These are phyloP conservation scores for Chrysanthemum lavandulifolium DNA, from an alignment of 129 eudicot genomes.

Conservation along the genomic window DNA sequence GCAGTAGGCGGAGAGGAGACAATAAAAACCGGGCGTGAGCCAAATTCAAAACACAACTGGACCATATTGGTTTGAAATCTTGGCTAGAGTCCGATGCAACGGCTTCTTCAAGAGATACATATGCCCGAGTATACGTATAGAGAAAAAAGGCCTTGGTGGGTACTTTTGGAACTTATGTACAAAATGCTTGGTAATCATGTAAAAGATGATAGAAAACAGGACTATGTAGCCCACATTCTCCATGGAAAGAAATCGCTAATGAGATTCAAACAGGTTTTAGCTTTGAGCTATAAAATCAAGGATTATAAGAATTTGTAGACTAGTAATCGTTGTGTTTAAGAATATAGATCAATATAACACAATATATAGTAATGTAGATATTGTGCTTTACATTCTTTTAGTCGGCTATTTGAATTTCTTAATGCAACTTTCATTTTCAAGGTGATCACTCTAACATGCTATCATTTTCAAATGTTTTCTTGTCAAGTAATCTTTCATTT, in stretches of 20 bases:
- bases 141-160: constrained; percentile 55
- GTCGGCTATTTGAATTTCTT: constrained; percentile 17
- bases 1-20: constrained; percentile 64
- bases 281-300: neutral
- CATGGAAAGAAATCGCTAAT: constrained; percentile 16
- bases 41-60: constrained; percentile 54
- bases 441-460: neutral
- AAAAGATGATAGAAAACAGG: constrained; percentile 19
- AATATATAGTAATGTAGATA: neutral
- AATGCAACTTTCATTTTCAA: constrained; percentile 4
- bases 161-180: constrained; percentile 36
- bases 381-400: neutral
- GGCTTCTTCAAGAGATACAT: constrained; percentile 54
- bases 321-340: constrained; percentile 9
- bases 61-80: constrained; percentile 43
- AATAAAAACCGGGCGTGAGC: constrained; percentile 50
- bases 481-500: constrained; percentile 16
- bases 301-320: constrained; percentile 6
- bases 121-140: constrained; percentile 59
- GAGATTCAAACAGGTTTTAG: neutral
- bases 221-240: constrained; percentile 19
- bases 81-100: constrained; percentile 39
- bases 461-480: constrained; percentile 5
- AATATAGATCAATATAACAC: neutral
- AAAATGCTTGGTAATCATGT: constrained; percentile 35